A percentile compares a stretch with the other conserved stretches of the same genome.
Evolutionary conservation across 257 asterid genomes (phyloP).

Genomic region (Fraxinus americana): DNA sequence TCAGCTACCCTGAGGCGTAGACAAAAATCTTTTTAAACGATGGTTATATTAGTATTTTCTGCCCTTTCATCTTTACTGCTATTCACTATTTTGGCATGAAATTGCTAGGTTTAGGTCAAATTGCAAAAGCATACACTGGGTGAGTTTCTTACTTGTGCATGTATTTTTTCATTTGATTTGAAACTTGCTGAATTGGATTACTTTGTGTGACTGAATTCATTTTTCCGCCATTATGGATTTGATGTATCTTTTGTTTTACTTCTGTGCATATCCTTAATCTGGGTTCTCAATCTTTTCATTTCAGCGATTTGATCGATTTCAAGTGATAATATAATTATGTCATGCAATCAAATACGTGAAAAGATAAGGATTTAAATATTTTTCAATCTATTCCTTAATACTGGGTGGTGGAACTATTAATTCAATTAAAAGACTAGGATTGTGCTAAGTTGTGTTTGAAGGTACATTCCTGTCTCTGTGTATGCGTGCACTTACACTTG

Average conservation of each 20-base stretch:
- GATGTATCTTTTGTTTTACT: neutral
- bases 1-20: too few species aligned
- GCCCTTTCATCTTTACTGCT: neutral
- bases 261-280: neutral
- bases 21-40: too few species aligned
- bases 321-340: neutral
- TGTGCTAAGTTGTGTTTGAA: too few species aligned
- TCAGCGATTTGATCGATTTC: neutral
- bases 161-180: neutral
- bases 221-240: too few species aligned
- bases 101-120: too few species aligned
- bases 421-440: neutral
- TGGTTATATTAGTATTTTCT: neutral
- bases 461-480: neutral
- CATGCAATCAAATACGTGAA: neutral
- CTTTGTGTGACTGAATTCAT: neutral
- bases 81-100: neutral
- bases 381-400: neutral
- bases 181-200: neutral
- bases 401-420: neutral
- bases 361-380: neutral
- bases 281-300: neutral
- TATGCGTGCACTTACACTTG: neutral
- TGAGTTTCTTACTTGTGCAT: neutral
- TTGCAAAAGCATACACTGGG: too few species aligned